Conservation (phyloP, 148 eudicot species). For the Rhododendron kiyosumense region DNA sequence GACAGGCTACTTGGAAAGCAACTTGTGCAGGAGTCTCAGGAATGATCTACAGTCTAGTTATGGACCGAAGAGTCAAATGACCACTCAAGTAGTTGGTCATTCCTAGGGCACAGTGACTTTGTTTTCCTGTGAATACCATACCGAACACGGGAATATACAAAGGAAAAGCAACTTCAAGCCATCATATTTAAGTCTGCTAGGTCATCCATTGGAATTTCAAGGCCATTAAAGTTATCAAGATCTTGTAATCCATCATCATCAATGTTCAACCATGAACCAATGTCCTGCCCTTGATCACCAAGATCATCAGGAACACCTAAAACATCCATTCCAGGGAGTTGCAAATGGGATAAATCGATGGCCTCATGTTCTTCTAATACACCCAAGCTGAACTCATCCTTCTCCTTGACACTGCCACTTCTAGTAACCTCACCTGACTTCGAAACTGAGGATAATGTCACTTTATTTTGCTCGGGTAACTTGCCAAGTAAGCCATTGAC, state of each 20-base stretch:
- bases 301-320: slow-evolving; percentile 48
- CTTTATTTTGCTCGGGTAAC: slow-evolving; percentile 40
- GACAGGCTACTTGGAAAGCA: slow-evolving; percentile 19
- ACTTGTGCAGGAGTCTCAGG: slow-evolving; percentile 26
- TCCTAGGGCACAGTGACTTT: slow-evolving; percentile 11
- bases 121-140: slow-evolving; percentile 28
- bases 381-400: slow-evolving; percentile 25
- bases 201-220: slow-evolving; percentile 84
- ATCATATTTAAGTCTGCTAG: slow-evolving; percentile 61
- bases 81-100: slow-evolving; percentile 26
- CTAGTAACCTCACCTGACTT: slow-evolving; percentile 23
- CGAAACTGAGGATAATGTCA: slow-evolving; percentile 21
- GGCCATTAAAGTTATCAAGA: slow-evolving; percentile 48
- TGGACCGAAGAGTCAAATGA: slow-evolving; percentile 20
- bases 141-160: slow-evolving; percentile 36
- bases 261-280: slow-evolving; percentile 74
- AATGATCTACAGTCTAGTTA: slow-evolving; percentile 41
- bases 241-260: slow-evolving; percentile 64
- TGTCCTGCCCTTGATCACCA: slow-evolving; percentile 54
- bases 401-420: slow-evolving; percentile 25
- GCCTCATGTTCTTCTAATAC: slow-evolving; percentile 33
- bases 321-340: slow-evolving; percentile 52
- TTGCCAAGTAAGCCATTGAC: slow-evolving; percentile 37
- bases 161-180: slow-evolving; percentile 36
- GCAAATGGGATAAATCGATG: slow-evolving; percentile 51